A percentile compares a stretch with the other conserved stretches of the same genome.
phyloP scores from a whole-genome alignment of 1,139 yeast species.

The Geotrichum macrosporum region DNA sequence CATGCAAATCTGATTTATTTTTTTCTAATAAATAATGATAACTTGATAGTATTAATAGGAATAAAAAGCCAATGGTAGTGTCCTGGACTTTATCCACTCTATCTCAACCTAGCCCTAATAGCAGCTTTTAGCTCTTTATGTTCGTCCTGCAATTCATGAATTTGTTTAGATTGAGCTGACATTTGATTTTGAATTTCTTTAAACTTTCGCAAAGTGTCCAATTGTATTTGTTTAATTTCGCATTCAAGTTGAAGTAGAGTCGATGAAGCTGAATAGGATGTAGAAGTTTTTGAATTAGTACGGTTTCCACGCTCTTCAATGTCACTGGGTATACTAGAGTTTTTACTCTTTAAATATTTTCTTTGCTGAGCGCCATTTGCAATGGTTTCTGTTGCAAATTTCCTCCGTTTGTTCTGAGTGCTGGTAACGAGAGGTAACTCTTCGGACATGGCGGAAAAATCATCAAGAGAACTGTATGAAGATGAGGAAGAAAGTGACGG shows the following conservation, averaged over 20 bases:
- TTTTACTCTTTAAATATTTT: no score
- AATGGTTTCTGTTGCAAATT: no score
- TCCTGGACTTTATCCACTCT: background rate
- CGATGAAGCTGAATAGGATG: conserved; percentile 1
- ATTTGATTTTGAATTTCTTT: conserved; percentile 8
- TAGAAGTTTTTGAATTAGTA: background rate
- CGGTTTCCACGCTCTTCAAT: no score
- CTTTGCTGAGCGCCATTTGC: no score
- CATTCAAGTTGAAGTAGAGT: conserved; percentile 14
- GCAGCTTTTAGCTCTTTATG: conserved; percentile 1
- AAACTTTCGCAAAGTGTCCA: conserved; percentile 8
- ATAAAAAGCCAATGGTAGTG: no score
- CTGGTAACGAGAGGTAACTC: background rate
- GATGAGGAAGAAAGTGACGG: background rate
- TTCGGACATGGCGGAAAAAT: conserved; percentile 6
- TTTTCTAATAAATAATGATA: no score
- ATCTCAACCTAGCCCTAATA: background rate
- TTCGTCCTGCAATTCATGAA: conserved; percentile 8
- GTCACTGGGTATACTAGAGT: no score
- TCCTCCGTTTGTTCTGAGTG: background rate
- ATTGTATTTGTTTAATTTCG: conserved; percentile 12
- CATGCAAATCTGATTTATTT: no score
- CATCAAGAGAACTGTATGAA: background rate
- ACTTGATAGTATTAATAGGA: no score
- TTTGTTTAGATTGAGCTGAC: conserved; percentile 5